Evolutionary conservation across 768 basidiomycete genomes (phyloP).

Genomic region (Tephrocybe rancida): DNA sequence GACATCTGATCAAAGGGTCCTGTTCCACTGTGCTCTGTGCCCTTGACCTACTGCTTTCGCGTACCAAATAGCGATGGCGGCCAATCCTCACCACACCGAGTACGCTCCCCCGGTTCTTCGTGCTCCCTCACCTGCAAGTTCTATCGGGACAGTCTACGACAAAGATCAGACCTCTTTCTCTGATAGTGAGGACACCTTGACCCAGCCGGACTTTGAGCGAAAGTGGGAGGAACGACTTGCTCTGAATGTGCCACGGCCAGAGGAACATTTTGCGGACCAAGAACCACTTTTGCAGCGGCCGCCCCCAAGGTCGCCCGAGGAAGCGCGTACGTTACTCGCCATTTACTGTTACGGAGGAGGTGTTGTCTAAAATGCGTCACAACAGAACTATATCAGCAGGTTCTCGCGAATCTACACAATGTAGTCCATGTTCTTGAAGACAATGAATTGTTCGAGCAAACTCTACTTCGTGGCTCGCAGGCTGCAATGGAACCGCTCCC

Average conservation of each 20-base stretch:
- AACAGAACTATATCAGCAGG: conserved; percentile 34
- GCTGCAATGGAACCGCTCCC: conserved; percentile 45
- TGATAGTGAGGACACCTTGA: conserved; percentile 43
- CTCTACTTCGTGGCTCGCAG: conserved; percentile 47
- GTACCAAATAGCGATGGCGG: conserved; percentile 16
- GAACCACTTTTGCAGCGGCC: conserved; percentile 39
- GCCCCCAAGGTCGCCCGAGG: conserved; percentile 28
- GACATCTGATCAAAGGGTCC: not conserved
- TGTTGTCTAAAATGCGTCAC: not conserved
- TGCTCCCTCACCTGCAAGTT: conserved; percentile 53
- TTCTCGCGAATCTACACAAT: conserved; percentile 36
- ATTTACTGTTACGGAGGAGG: not conserved
- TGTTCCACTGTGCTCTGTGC: not conserved
- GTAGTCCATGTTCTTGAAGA: conserved; percentile 45
- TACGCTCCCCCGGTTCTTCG: conserved; percentile 52
- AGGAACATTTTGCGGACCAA: conserved; percentile 42
- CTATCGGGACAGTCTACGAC: conserved; percentile 48
- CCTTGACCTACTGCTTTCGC: not conserved
- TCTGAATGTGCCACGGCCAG: conserved; percentile 34
- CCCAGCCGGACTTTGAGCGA: conserved; percentile 39
- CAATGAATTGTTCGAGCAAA: conserved; percentile 50
- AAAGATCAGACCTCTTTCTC: conserved; percentile 48
- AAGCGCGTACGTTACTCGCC: conserved; percentile 33
- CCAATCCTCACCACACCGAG: conserved; percentile 38
- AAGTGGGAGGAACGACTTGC: conserved; percentile 44